These are phyloP conservation scores for Aureobasidium sp. DNA, from an alignment of 2,329 filamentous ascomycete genomes.

Conservation along the genomic window DNA sequence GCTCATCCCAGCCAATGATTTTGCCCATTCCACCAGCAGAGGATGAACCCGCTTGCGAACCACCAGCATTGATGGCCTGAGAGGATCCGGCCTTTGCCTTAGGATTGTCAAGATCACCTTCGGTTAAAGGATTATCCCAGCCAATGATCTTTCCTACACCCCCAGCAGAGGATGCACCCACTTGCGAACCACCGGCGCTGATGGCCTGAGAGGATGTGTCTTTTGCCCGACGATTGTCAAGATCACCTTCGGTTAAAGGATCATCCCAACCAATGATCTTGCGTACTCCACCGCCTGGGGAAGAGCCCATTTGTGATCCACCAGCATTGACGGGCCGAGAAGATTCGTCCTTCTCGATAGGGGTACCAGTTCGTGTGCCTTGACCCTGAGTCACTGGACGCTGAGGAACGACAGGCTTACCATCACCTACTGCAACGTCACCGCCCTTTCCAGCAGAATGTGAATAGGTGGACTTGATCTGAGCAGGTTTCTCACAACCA, in stretches of 20 bases:
- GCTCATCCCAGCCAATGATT: conserved; percentile 16
- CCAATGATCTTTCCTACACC: conserved; percentile 16
- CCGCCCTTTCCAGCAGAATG: neutral
- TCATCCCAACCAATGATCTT: conserved; percentile 17
- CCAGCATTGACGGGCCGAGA: conserved; percentile 1
- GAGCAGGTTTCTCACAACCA: conserved; percentile 59
- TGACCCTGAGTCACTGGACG: neutral
- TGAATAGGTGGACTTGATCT: conserved; percentile 7
- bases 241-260: conserved; percentile 14
- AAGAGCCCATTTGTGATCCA: neutral
- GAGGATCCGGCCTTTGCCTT: neutral
- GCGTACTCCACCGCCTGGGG: conserved; percentile 6
- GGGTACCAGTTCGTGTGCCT: neutral
- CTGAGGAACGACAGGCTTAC: neutral
- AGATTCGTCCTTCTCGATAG: neutral
- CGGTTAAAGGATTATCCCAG: conserved; percentile 15
- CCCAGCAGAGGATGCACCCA: neutral
- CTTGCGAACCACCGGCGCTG: neutral
- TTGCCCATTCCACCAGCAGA: conserved; percentile 13
- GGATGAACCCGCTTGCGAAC: neutral
- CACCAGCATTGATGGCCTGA: conserved; percentile 3
- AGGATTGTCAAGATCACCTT: conserved; percentile 13
- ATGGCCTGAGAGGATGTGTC: neutral
- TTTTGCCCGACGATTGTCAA: conserved; percentile 11
- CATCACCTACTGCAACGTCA: neutral